A percentile compares a stretch with the other conserved stretches of the same genome.
Conservation (phyloP, 1,284 basidiomycete genomes). For the Leccinum glutinopallens region DNA sequence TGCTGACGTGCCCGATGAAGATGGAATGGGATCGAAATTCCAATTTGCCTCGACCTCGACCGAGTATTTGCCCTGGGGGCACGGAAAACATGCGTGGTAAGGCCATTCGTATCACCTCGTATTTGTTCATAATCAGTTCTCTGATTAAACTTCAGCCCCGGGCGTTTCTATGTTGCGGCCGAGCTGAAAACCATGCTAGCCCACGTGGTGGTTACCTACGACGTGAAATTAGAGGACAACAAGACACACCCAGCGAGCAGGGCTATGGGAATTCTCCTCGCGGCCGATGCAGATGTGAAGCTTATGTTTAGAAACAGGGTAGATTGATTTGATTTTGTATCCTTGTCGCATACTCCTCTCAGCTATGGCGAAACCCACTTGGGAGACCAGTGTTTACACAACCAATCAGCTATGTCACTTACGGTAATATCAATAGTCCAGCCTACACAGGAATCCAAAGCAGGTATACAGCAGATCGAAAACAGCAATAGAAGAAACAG, state of each 20-base stretch:
- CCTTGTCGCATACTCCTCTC: neutral
- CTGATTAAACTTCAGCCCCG: conserved; percentile 9
- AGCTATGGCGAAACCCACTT: neutral
- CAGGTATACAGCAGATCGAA: too few relatives aligned
- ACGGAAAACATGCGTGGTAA: conserved; percentile 23
- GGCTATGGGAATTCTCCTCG: neutral
- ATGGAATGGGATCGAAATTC: conserved; percentile 18
- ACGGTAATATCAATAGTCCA: too few relatives aligned
- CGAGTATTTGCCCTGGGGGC: conserved; percentile 19
- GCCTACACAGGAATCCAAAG: too few relatives aligned
- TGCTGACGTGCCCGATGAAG: conserved; percentile 16
- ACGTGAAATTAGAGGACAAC: conserved; percentile 31
- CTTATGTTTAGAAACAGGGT: conserved; percentile 26
- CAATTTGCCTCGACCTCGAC: conserved; percentile 19
- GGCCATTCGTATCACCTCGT: neutral
- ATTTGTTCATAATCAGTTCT: neutral
- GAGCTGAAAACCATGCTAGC: conserved; percentile 37
- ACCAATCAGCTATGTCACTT: too few relatives aligned
- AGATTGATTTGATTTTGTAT: neutral
- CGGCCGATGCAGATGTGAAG: conserved; percentile 6
- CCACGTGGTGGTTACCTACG: conserved; percentile 33
- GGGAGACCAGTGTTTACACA: too few relatives aligned
- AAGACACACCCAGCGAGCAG: conserved; percentile 22
- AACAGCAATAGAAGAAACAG: too few relatives aligned
- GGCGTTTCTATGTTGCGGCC: conserved; percentile 20